Conservation (phyloP, 257 asterid species). For the Perilla frutescens region DNA sequence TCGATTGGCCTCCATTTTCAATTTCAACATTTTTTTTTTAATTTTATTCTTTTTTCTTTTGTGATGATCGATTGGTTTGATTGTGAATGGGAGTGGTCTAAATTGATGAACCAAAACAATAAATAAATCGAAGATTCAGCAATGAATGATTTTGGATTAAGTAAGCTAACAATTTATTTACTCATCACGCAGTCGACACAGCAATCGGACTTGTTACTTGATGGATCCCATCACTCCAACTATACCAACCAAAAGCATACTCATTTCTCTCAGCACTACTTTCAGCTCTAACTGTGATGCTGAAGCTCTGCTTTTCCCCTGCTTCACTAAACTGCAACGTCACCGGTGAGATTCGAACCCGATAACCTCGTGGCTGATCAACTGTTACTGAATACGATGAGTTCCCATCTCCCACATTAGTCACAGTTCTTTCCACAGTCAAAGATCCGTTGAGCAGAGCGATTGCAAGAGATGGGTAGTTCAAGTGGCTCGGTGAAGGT, state of each 20-base stretch:
- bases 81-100: no score
- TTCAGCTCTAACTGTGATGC: conserved; percentile 30
- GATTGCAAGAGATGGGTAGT: conserved; percentile 62
- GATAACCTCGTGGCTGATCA: conserved; percentile 42
- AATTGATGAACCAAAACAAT: no score
- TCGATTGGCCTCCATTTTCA: no score
- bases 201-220: conserved; percentile 10
- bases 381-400: conserved; percentile 33
- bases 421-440: conserved; percentile 50
- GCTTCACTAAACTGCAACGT: conserved; percentile 29
- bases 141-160: no score
- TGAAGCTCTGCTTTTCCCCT: conserved; percentile 47
- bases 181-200: neutral
- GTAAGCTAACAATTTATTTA: no score
- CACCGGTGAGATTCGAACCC: conserved; percentile 38
- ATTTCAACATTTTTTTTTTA: no score
- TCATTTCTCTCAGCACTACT: conserved; percentile 13
- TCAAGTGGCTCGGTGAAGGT: conserved; percentile 42
- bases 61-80: no score
- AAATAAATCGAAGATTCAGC: no score
- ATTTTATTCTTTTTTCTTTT: no score
- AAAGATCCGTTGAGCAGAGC: conserved; percentile 34
- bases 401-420: conserved; percentile 49
- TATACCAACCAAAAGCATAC: conserved; percentile 40
- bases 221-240: conserved; percentile 35